Evolutionary conservation across 768 basidiomycete species (phyloP).

Genomic region (Macrolepiota dolichaula): DNA sequence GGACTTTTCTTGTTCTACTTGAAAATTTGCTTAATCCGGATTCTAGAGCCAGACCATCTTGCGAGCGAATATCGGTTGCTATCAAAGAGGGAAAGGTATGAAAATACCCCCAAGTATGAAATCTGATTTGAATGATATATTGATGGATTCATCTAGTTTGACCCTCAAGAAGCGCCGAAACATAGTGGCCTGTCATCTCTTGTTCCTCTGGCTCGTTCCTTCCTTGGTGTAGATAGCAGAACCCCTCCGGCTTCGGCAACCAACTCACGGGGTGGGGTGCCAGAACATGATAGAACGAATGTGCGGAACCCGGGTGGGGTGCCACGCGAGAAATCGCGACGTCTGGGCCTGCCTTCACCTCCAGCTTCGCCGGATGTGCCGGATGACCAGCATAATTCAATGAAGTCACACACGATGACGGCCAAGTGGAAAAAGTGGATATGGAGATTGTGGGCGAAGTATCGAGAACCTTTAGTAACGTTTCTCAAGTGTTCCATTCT

Average conservation of each 20-base stretch:
- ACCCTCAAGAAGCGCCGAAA: slow-evolving; percentile 13
- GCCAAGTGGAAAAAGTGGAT: not conserved
- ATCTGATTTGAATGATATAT: not conserved
- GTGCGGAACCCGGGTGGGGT: not conserved
- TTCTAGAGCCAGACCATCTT: slow-evolving; percentile 63
- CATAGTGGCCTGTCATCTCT: slow-evolving; percentile 3
- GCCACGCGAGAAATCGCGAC: not conserved
- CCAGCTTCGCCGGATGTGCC: not conserved
- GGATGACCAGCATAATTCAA: not conserved
- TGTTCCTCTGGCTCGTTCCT: slow-evolving; percentile 5
- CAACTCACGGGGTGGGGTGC: not conserved
- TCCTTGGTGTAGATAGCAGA: not conserved
- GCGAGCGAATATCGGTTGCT: slow-evolving; percentile 67
- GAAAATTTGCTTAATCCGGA: slow-evolving; percentile 65
- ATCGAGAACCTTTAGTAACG: not conserved
- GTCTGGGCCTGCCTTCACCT: slow-evolving; percentile 8
- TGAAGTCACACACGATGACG: not conserved
- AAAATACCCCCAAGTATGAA: no score
- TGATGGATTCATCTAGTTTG: slow-evolving; percentile 11
- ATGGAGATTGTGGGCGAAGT: not conserved
- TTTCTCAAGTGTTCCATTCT: slow-evolving; percentile 13
- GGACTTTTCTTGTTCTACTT: slow-evolving; percentile 66
- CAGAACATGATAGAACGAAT: not conserved
- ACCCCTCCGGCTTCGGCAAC: not conserved
- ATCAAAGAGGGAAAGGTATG: slow-evolving; percentile 73